A percentile compares a stretch with the other conserved stretches of the same genome.
Conservation (phyloP, 2,329 filamentous ascomycete species). For the Magnaporthiopsis rhizophila region DNA sequence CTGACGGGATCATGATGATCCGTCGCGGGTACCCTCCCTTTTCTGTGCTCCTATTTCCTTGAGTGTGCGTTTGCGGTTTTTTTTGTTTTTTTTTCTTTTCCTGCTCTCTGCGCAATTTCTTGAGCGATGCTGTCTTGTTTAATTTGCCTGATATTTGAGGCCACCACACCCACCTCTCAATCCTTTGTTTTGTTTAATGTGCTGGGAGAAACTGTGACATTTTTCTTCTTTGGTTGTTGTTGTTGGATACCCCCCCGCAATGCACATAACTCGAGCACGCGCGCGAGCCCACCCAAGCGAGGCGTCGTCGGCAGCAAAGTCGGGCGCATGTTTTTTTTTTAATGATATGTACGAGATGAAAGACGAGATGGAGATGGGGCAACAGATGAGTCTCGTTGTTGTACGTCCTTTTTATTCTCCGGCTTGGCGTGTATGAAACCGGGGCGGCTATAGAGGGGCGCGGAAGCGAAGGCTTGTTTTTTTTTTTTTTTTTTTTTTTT, state of each 20-base stretch:
- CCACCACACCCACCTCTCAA: background rate
- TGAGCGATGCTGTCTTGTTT: background rate
- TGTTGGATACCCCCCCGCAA: background rate
- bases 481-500: no score
- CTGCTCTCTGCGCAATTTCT: background rate
- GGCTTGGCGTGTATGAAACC: background rate
- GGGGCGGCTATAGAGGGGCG: background rate
- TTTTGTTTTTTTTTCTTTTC: background rate
- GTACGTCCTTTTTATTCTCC: background rate
- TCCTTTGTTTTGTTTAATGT: background rate
- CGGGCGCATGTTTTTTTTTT: background rate
- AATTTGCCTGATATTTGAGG: background rate
- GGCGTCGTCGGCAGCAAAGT: background rate
- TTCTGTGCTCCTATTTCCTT: background rate
- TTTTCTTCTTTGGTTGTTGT: background rate
- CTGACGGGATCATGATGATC: conserved; percentile 25
- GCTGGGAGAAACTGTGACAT: background rate
- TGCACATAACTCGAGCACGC: background rate
- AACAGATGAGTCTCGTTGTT: background rate
- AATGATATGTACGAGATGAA: background rate
- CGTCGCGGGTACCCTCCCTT: background rate
- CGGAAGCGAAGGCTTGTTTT: background rate
- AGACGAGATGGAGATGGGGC: background rate
- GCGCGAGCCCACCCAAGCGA: background rate
- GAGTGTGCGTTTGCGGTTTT: background rate